Base-by-base conservation (phyloP, 1,139 yeast genomes). In the Pichia kudriavzevii region DNA sequence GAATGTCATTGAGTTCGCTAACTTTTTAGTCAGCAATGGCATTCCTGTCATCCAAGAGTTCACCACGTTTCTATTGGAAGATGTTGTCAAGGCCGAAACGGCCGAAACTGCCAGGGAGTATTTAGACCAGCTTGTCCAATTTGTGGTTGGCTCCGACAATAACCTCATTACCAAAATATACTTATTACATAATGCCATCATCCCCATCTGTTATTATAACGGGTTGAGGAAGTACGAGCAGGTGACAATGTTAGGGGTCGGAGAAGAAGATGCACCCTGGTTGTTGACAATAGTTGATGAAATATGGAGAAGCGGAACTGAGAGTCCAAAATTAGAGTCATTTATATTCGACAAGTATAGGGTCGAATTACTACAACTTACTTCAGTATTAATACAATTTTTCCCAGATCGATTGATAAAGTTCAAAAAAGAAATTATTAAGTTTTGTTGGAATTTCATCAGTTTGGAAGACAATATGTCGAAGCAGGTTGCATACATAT, bases 371-470 rank as follows among this genome's bases (percentile, higher is more conserved):
- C 65, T 93, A 27, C 95, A 88, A 48, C 60, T 85, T 55, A 81
- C 97, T 0, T 78, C 95, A 0, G 61, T 82, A 34, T 60, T 91
- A 30, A 73, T 88, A 28, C 79, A 79, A 50, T 70, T 76, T 60
- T 79, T 85, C 2, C 75, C 95, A 0, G 57, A 63, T 1, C 57
- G 67, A 16, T 68, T 85, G 13, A 63, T 71, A 7, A 79, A 74
- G n/a, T 70, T 75, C 45, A 70, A 87, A 31, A 91, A 87, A 51
- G 95, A 87, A 48, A 75, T 91, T 30, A 84, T 91, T 58, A 87
- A 85, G 55, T 91, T 88, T 61, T 83, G 91, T 47, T 93, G 98
- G 98, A 83, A 83, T 47, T 84, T 79, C 52, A 81, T 91, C 52
- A 85, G 85, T 48, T 62, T 88, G 30, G 97, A 88, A 46, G 99